Conservation (phyloP, 164 flowering plant species). For the Kingdonia uniflora region DNA sequence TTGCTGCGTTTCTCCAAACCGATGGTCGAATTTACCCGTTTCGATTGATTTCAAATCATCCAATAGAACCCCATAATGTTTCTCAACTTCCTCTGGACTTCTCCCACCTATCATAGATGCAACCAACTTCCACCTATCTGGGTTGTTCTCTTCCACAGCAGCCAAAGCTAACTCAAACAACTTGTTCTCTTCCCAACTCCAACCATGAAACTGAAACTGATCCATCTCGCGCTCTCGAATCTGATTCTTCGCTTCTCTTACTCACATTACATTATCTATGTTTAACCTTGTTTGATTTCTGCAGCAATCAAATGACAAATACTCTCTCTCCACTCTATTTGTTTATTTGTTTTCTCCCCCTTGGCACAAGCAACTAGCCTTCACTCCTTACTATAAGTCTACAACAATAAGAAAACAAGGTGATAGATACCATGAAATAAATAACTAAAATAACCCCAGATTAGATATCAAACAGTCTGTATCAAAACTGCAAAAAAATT, state of each 20-base stretch:
- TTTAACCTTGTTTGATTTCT: background rate
- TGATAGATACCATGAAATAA: background rate
- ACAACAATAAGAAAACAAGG: background rate
- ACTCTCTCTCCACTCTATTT: constrained; percentile 6
- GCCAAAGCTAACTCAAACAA: constrained; percentile 65
- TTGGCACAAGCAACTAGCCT: constrained; percentile 14
- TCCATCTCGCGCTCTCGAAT: constrained; percentile 17
- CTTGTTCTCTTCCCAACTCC: constrained; percentile 84
- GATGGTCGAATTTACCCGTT: constrained; percentile 36
- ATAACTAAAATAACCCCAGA: constrained; percentile 2
- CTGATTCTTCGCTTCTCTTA: constrained; percentile 5
- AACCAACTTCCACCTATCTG: constrained; percentile 49
- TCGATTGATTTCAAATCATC: constrained; percentile 53
- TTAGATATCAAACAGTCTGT: constrained; percentile 8
- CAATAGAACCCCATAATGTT: constrained; percentile 45
- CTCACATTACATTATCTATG: constrained; percentile 3
- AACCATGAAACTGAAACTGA: constrained; percentile 23
- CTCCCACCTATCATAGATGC: constrained; percentile 52
- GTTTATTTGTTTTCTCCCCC: constrained; percentile 5
- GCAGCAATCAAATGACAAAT: constrained; percentile 3
- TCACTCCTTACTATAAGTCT: constrained; percentile 11
- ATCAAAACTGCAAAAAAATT: constrained; percentile 17
- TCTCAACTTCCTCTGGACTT: constrained; percentile 48
- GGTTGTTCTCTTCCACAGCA: constrained; percentile 41
- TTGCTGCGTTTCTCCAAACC: constrained; percentile 14